phyloP scores from a whole-genome alignment of 2,329 filamentous ascomycete species.

The Colletotrichum noveboracense region DNA sequence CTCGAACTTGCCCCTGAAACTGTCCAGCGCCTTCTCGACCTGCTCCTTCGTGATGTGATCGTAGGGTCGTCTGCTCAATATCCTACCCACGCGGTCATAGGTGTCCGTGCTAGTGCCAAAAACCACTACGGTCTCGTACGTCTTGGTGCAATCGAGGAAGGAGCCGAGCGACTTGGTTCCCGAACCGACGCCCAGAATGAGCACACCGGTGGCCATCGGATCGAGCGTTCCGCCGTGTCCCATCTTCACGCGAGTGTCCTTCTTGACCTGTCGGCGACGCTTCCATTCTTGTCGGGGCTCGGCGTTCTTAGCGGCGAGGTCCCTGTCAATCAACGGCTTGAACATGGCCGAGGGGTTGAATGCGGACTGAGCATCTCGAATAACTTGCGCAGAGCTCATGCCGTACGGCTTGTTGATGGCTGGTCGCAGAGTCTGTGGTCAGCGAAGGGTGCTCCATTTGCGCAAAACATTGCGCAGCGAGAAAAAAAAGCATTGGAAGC shows the following conservation, averaged over 20 bases:
- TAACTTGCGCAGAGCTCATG: constrained; percentile 86
- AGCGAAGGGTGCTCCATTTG: background rate
- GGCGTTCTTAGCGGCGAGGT: constrained; percentile 58
- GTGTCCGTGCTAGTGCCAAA: constrained; percentile 94
- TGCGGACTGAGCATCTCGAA: constrained; percentile 83
- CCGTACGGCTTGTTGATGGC: constrained; percentile 92
- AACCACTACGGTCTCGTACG: constrained; percentile 86
- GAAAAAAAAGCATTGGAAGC: background rate
- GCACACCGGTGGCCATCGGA: constrained; percentile 89
- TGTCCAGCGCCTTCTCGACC: constrained; percentile 77
- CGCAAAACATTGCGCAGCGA: background rate
- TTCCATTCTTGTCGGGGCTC: constrained; percentile 65
- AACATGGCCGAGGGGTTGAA: constrained; percentile 86
- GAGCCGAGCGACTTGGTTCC: constrained; percentile 83
- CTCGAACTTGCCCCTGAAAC: constrained; percentile 82
- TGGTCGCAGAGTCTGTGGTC: constrained; percentile 38
- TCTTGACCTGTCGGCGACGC: constrained; percentile 62
- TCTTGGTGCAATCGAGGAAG: constrained; percentile 90
- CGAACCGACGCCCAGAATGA: constrained; percentile 85
- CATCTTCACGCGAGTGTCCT: constrained; percentile 80
- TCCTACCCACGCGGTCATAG: constrained; percentile 86
- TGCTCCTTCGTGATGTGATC: constrained; percentile 80
- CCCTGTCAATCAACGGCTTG: constrained; percentile 73
- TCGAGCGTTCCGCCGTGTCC: constrained; percentile 96
- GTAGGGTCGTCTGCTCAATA: constrained; percentile 77